These are phyloP conservation scores for Tetrahymena elliotti DNA, from an alignment of 73 alveolate species.

Conservation along the genomic window DNA sequence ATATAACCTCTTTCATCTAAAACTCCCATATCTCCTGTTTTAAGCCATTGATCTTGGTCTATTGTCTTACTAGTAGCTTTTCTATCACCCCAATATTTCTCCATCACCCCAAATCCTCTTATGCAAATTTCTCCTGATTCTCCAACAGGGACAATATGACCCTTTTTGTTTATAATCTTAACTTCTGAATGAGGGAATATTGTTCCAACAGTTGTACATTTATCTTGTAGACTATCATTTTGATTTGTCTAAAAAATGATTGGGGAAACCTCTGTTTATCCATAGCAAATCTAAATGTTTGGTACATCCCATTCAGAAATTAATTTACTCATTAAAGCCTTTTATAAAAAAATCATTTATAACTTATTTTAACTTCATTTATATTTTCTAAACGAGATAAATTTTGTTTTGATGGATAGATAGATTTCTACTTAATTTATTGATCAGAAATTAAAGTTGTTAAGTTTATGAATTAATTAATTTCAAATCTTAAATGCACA, in stretches of 20 bases:
- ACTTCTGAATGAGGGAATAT: slow-evolving; percentile 48
- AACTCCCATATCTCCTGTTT: slow-evolving; percentile 66
- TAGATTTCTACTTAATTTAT: neutral
- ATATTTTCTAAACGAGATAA: no score
- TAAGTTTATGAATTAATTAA: no score
- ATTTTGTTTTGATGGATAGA: no score
- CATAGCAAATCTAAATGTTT: slow-evolving; percentile 24
- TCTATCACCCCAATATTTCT: slow-evolving; percentile 70
- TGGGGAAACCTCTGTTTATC: slow-evolving; percentile 33
- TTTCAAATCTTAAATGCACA: no score
- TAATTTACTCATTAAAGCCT: neutral
- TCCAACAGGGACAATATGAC: slow-evolving; percentile 40
- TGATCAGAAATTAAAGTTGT: neutral
- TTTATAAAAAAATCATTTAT: no score
- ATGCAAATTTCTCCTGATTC: slow-evolving; percentile 60
- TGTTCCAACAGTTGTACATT: slow-evolving; percentile 47
- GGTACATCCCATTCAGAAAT: neutral
- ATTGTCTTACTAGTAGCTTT: slow-evolving; percentile 54
- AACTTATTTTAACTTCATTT: no score
- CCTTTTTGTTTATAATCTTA: slow-evolving; percentile 33
- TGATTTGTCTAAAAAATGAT: slow-evolving; percentile 11
- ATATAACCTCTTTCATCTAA: slow-evolving; percentile 70
- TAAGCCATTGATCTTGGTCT: slow-evolving; percentile 53
- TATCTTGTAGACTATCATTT: slow-evolving; percentile 16
- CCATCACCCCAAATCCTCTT: slow-evolving; percentile 65